Conservation (phyloP, 2,329 filamentous ascomycete genomes). For the Hypomyces perniciosus region DNA sequence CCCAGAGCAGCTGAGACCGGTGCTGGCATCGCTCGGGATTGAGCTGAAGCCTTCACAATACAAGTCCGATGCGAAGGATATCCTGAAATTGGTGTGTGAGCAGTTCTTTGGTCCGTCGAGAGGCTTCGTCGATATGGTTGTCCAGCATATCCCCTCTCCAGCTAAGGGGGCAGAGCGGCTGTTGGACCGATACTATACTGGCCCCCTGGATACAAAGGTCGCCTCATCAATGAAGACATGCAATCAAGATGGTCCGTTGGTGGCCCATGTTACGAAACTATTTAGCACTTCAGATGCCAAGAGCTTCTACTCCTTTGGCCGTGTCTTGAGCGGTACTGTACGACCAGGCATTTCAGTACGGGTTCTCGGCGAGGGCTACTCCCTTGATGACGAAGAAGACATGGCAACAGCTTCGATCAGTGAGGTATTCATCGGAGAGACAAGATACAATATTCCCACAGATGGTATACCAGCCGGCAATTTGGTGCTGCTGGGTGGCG, state of each 20-base stretch:
- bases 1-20: conserved; percentile 74
- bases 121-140: conserved; percentile 94
- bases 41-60: conserved; percentile 86
- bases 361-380: conserved; percentile 92
- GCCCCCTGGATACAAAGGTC: conserved; percentile 75
- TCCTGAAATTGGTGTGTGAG: conserved; percentile 84
- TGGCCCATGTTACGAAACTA: conserved; percentile 90
- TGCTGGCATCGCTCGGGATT: conserved; percentile 75
- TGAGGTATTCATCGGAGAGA: conserved; percentile 85
- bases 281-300: conserved; percentile 90
- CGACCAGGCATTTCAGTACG: conserved; percentile 76
- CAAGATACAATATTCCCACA: conserved; percentile 85
- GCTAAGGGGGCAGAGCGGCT: conserved; percentile 68
- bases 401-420: conserved; percentile 83
- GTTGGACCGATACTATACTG: conserved; percentile 85
- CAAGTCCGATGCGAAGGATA: conserved; percentile 79
- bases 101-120: conserved; percentile 90
- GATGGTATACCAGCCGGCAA: conserved; percentile 92
- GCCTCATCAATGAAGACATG: conserved; percentile 75
- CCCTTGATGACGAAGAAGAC: conserved; percentile 94
- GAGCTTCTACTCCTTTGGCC: conserved; percentile 81
- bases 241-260: conserved; percentile 81
- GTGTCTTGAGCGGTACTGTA: conserved; percentile 88
- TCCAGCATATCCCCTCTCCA: conserved; percentile 83
- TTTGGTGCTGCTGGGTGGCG: conserved; percentile 82